Evolutionary conservation across 768 basidiomycete species (phyloP), one percentile per base, ranked within the genome.

Genomic region (Favolaschia claudopus): DNA sequence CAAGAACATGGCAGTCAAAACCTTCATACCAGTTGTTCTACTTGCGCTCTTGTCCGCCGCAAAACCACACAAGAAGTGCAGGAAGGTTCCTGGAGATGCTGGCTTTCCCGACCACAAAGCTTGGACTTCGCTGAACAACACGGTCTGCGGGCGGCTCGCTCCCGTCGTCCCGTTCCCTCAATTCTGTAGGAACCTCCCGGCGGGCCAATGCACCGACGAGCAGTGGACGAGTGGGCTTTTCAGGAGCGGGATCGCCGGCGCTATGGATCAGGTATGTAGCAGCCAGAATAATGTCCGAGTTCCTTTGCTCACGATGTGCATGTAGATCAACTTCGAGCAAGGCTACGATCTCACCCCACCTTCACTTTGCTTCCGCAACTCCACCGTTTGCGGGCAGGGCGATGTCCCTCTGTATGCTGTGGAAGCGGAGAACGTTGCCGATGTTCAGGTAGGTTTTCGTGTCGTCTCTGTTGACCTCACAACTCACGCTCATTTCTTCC

Each of bases 351-450:
- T 66, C 14, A 49, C 36, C 12, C 66, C 69, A 19, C 67, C 69
- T 8, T 69, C 71, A 13, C 49, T 71, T 25, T 74, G 70, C 48
- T 42, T 67, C 27, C 57, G 58, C 2, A 58, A 68, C 24, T 40
- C 50, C 15, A 61, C 65, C 14, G 60, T 57, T 27, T 74, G 72
- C 36, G 69, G 61, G 7, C 73, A 74, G 56, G 74, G 73, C 6
- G 58, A 70, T 39, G 72, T 74, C 10, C 72, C 75, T 0, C 28
- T 71, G 2, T 71, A 64, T 48, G 70, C 65, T 15, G 65, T 75
- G 4, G 59, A 70, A 29, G 74, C 72, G 13, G 68, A 72, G 24
- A 66, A 64, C 6, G 70, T 54, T 2, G 48, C 29, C 10, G 72
- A 75, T 51, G 67, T 75, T 15, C 73, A 74, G 58, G 72, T 69